phyloP scores from a whole-genome alignment of 2,329 filamentous ascomycete genomes.

The Fusarium sp. region DNA sequence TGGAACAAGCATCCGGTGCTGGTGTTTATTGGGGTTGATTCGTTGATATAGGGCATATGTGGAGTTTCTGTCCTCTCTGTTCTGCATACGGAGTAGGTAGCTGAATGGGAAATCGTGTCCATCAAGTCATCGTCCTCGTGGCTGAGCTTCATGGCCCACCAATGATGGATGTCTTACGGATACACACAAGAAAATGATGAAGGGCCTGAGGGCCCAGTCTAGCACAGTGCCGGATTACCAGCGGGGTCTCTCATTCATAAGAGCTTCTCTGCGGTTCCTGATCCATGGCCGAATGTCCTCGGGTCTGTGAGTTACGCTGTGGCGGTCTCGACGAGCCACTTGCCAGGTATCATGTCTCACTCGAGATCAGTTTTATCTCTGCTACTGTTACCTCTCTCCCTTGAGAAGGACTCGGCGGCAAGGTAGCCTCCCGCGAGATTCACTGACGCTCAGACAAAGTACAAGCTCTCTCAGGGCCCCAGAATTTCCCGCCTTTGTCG shows the following conservation, averaged over 20 bases:
- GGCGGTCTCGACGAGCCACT: constrained; percentile 41
- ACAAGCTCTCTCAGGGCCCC: constrained; percentile 16
- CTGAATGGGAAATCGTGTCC: background rate
- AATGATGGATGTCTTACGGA: constrained; percentile 28
- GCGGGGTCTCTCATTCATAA: constrained; percentile 21
- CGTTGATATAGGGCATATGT: constrained; percentile 9
- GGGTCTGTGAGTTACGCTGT: constrained; percentile 38
- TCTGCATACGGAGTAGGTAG: background rate
- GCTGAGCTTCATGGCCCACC: constrained; percentile 29
- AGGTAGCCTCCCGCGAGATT: constrained; percentile 19
- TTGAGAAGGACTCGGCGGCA: constrained; percentile 33
- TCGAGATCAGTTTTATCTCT: constrained; percentile 27
- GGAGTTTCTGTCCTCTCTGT: background rate
- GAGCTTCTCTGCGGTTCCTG: constrained; percentile 22
- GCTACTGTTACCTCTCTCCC: constrained; percentile 29
- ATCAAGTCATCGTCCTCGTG: constrained; percentile 25
- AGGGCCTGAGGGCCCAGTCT: constrained; percentile 16
- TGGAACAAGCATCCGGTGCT: constrained; percentile 30
- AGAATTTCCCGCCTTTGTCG: constrained; percentile 26
- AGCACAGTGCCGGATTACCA: constrained; percentile 42
- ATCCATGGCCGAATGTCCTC: constrained; percentile 30
- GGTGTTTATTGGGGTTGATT: constrained; percentile 19
- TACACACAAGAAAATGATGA: constrained; percentile 27
- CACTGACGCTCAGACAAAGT: constrained; percentile 10
- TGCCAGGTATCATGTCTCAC: constrained; percentile 41